These are phyloP conservation scores for Stylosanthes scabra DNA, from an alignment of 331 rosid genomes.

Conservation along the genomic window DNA sequence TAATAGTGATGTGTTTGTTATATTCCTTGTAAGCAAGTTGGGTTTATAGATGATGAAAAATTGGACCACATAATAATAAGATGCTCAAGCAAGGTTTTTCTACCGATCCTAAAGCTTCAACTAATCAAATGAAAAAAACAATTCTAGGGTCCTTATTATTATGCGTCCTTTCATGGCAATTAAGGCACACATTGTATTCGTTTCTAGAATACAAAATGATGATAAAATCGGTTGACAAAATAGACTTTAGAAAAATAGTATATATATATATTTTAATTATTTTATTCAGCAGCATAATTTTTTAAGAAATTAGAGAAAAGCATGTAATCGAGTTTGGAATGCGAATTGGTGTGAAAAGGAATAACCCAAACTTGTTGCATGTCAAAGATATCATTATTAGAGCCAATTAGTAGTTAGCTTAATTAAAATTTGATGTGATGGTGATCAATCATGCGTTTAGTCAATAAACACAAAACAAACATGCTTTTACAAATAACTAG, in stretches of 20 bases:
- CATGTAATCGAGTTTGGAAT: not conserved
- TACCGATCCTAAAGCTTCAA: not conserved
- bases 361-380: too few species aligned
- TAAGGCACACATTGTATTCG: not conserved
- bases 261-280: too few species aligned
- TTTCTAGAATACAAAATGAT: not conserved
- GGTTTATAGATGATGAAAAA: not conserved
- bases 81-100: conserved; percentile 11
- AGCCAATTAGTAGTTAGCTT: not conserved
- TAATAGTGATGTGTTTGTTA: not conserved
- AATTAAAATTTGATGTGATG: conserved; percentile 2
- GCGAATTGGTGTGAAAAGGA: not conserved
- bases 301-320: too few species aligned
- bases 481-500: not conserved
- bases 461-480: not conserved
- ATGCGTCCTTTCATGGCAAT: not conserved
- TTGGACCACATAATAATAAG: not conserved
- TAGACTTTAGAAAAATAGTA: not conserved
- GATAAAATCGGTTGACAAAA: not conserved
- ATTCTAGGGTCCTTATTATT: conserved; percentile 12
- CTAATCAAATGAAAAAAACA: not conserved
- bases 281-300: too few species aligned
- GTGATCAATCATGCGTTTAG: not conserved
- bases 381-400: not conserved
- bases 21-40: not conserved